Evolutionary conservation across 2,329 filamentous ascomycete species (phyloP).

Genomic region (Aureobasidium mangrovei): DNA sequence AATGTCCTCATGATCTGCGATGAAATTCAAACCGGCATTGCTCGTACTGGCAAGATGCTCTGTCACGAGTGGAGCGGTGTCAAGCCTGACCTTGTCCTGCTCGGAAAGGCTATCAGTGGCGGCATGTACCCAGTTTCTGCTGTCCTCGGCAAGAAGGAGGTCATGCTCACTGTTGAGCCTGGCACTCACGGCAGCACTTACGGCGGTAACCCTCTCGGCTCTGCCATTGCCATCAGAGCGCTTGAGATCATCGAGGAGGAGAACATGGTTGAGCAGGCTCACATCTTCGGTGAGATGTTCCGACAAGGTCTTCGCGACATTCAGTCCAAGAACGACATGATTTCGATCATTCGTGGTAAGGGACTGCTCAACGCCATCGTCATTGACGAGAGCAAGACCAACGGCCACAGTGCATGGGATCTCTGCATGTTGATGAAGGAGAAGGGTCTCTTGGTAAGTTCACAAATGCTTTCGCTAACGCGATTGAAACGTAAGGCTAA

Average conservation of each 20-base stretch:
- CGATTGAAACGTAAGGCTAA: slow-evolving; percentile 52
- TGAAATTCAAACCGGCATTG: slow-evolving; percentile 97
- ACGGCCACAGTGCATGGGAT: slow-evolving; percentile 88
- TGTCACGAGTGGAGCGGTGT: slow-evolving; percentile 92
- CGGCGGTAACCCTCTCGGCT: slow-evolving; percentile 91
- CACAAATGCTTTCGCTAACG: slow-evolving; percentile 32
- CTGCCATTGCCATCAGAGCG: slow-evolving; percentile 88
- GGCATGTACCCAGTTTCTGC: slow-evolving; percentile 99
- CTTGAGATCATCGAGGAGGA: slow-evolving; percentile 92
- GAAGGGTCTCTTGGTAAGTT: slow-evolving; percentile 74
- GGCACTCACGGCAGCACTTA: slow-evolving; percentile 98
- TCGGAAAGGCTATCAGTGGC: slow-evolving; percentile 95
- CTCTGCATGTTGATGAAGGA: slow-evolving; percentile 90
- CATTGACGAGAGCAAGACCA: slow-evolving; percentile 81
- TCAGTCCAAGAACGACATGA: slow-evolving; percentile 58
- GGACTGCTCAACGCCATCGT: slow-evolving; percentile 92
- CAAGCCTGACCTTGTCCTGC: slow-evolving; percentile 87
- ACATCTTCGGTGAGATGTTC: slow-evolving; percentile 74
- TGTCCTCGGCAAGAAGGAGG: slow-evolving; percentile 76
- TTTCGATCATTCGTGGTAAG: slow-evolving; percentile 79
- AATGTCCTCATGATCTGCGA: slow-evolving; percentile 95
- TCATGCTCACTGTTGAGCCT: slow-evolving; percentile 93
- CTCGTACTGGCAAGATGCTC: slow-evolving; percentile 85
- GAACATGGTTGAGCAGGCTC: slow-evolving; percentile 72
- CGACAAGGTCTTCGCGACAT: slow-evolving; percentile 67